Evolutionary conservation across 768 basidiomycete species (phyloP).

Genomic region (Rhodotorula toruloides): DNA sequence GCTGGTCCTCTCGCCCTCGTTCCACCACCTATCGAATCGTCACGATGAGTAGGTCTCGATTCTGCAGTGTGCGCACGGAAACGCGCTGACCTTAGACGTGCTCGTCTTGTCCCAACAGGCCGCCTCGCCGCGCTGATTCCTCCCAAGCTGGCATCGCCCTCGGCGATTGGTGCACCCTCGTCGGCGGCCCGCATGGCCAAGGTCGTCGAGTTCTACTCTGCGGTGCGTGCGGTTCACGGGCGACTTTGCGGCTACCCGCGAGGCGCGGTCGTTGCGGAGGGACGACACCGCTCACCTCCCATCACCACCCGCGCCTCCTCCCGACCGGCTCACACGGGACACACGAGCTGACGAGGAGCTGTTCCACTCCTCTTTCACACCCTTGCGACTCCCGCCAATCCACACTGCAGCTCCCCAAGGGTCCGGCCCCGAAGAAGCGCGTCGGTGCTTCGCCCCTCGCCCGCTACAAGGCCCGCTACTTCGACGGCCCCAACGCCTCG

Average conservation of each 20-base stretch:
- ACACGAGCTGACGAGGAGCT: not conserved
- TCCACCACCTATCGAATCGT: too few relatives aligned
- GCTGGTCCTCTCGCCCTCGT: too few relatives aligned
- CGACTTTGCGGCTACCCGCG: too few relatives aligned
- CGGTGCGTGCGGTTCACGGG: constrained; percentile 44
- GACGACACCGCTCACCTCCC: not conserved
- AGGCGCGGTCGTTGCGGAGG: too few relatives aligned
- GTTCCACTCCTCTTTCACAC: too few relatives aligned
- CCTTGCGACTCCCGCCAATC: too few relatives aligned
- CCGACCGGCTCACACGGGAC: not conserved
- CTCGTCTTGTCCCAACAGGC: too few relatives aligned
- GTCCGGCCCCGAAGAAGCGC: constrained; percentile 54
- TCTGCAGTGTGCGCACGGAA: too few relatives aligned
- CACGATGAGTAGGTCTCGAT: too few relatives aligned
- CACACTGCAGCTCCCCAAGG: constrained; percentile 74
- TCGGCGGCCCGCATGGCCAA: constrained; percentile 72
- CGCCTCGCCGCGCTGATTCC: constrained; percentile 74
- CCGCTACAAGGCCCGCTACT: constrained; percentile 72
- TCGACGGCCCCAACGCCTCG: constrained; percentile 79
- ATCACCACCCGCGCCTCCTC: not conserved
- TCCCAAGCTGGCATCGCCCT: constrained; percentile 89
- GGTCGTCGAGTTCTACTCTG: constrained; percentile 93
- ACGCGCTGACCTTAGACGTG: too few relatives aligned
- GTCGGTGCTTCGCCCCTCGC: constrained; percentile 51
- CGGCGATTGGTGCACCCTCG: constrained; percentile 64